phyloP scores from a whole-genome alignment of 179 eudicot genomes.

The Gypsophila paniculata region DNA sequence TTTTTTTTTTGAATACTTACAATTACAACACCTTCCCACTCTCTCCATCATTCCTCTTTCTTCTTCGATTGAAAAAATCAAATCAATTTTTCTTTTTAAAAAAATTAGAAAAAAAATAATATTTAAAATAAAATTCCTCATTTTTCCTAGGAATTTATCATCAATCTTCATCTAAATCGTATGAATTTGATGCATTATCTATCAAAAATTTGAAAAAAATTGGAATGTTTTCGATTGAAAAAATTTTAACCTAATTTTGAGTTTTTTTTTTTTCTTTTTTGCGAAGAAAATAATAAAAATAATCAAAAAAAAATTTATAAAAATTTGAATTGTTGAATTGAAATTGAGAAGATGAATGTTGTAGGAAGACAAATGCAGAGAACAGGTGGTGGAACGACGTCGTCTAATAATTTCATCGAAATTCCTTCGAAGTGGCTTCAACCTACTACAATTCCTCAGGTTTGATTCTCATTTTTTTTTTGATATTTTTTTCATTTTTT shows the following conservation, averaged over 20 bases:
- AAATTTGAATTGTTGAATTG: background rate
- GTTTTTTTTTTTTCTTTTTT: too few relatives aligned
- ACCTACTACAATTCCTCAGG: constrained; percentile 63
- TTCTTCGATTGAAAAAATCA: background rate
- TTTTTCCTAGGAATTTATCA: background rate
- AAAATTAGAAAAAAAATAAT: too few relatives aligned
- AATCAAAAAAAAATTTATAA: too few relatives aligned
- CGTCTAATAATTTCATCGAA: constrained; percentile 47
- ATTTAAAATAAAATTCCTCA: background rate
- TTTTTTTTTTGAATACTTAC: constrained; percentile 8
- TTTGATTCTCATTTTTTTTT: constrained; percentile 16
- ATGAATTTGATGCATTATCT: background rate
- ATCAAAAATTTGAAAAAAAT: background rate
- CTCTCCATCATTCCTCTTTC: background rate
- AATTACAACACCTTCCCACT: background rate
- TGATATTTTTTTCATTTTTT: too few relatives aligned
- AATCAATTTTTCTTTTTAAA: background rate
- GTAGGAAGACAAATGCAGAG: constrained; percentile 67
- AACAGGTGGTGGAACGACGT: constrained; percentile 39
- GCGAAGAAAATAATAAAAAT: too few relatives aligned
- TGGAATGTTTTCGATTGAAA: background rate
- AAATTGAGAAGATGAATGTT: constrained; percentile 43
- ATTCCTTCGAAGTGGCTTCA: constrained; percentile 75
- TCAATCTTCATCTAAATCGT: constrained; percentile 3
- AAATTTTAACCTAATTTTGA: constrained; percentile 28